Conservation (phyloP, 371 early-diverging fungal genomes). For the Mortierella polycephala region DNA sequence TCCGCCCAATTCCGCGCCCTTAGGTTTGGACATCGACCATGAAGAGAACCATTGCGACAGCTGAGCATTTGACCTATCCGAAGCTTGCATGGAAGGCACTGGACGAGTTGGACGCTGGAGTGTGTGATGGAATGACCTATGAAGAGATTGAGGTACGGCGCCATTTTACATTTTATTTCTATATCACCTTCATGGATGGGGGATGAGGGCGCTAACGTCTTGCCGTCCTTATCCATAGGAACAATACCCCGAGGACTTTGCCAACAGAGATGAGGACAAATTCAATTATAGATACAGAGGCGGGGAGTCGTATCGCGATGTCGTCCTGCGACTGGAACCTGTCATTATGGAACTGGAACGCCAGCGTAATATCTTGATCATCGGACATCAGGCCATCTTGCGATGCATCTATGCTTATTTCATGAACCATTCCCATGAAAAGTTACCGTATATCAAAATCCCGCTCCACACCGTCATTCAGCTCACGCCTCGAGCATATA, state of each 20-base stretch:
- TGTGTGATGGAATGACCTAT: slow-evolving; percentile 98
- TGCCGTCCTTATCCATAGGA: slow-evolving; percentile 49
- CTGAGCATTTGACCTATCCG: slow-evolving; percentile 78
- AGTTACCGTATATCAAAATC: slow-evolving; percentile 95
- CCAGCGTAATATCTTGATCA: slow-evolving; percentile 94
- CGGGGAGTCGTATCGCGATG: slow-evolving; percentile 95
- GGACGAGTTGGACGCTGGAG: slow-evolving; percentile 97
- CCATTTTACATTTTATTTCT: not conserved
- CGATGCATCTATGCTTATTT: slow-evolving; percentile 96
- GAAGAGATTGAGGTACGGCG: slow-evolving; percentile 88
- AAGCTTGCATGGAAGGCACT: slow-evolving; percentile 96
- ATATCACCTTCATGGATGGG: not conserved
- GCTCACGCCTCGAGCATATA: slow-evolving; percentile 95
- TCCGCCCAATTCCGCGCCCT: slow-evolving; percentile 17
- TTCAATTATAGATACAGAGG: slow-evolving; percentile 94
- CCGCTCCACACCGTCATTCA: slow-evolving; percentile 97
- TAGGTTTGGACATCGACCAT: slow-evolving; percentile 96
- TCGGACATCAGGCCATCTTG: slow-evolving; percentile 95
- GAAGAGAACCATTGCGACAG: slow-evolving; percentile 92
- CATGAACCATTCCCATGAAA: slow-evolving; percentile 88
- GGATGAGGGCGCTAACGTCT: not conserved
- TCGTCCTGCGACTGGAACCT: slow-evolving; percentile 89
- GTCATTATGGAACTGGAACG: slow-evolving; percentile 98
- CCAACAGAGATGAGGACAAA: slow-evolving; percentile 94
- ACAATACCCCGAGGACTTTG: slow-evolving; percentile 86